Evolutionary conservation across 352 stramenopile genomes (phyloP).

Genomic region (Phytopythium helicoides): DNA sequence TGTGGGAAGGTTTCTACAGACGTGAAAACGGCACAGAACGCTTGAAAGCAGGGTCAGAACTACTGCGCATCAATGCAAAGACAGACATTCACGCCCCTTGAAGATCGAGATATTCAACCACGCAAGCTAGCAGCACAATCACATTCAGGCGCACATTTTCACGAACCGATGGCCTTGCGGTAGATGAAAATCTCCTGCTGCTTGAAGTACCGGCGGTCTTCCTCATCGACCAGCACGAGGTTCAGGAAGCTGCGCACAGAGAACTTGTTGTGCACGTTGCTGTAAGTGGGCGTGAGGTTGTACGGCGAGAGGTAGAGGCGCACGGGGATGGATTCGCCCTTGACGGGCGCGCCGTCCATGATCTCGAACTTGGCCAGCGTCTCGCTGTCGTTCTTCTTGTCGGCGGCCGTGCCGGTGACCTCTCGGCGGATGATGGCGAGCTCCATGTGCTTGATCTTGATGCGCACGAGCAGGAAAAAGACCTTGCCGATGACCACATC

Average conservation of each 20-base stretch:
- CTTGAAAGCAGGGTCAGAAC: too few species aligned
- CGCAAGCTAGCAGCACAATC: neutral
- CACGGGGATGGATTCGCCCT: conserved; percentile 96
- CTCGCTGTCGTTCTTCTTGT: conserved; percentile 94
- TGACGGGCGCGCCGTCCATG: conserved; percentile 98
- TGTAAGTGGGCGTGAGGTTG: conserved; percentile 89
- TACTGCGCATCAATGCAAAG: too few species aligned
- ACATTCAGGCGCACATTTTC: neutral
- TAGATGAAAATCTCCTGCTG: conserved; percentile 98
- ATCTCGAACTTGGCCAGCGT: conserved; percentile 98
- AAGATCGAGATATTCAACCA: neutral
- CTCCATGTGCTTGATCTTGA: conserved; percentile 99
- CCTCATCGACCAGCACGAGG: conserved; percentile 98
- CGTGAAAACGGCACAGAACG: too few species aligned
- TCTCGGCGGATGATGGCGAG: conserved; percentile 96
- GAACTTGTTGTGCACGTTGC: conserved; percentile 90
- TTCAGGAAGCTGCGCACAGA: conserved; percentile 97
- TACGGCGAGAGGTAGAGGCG: conserved; percentile 93
- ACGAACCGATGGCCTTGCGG: conserved; percentile 60
- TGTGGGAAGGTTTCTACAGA: too few species aligned
- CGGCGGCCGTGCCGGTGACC: conserved; percentile 73
- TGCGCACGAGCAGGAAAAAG: conserved; percentile 97
- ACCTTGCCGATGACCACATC: conserved; percentile 98
- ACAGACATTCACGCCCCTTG: too few species aligned
- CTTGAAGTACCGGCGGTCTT: conserved; percentile 99